Percentiles rank a stretch among this genome's conserved stretches.
These are phyloP conservation scores for Brasenia schreberi DNA, from an alignment of 164 flowering plant genomes.

Conservation along the genomic window DNA sequence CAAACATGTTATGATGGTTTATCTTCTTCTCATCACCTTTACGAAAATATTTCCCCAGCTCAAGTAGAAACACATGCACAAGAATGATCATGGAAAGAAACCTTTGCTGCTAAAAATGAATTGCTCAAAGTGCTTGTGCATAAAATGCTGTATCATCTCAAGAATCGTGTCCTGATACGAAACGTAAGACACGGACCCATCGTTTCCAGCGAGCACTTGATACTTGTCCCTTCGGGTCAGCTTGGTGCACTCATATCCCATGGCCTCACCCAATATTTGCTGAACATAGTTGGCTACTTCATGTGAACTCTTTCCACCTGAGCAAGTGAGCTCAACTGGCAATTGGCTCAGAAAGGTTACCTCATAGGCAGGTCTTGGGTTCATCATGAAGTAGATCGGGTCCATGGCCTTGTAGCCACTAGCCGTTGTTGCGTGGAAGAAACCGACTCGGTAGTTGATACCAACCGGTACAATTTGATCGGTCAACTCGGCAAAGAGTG, in stretches of 20 bases:
- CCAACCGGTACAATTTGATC: slow-evolving; percentile 92
- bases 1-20: too few relatives aligned
- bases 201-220: slow-evolving; percentile 78
- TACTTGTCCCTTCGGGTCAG: slow-evolving; percentile 92
- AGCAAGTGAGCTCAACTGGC: slow-evolving; percentile 84
- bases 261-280: slow-evolving; percentile 62
- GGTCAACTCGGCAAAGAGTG: slow-evolving; percentile 82
- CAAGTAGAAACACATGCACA: too few relatives aligned
- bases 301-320: slow-evolving; percentile 71
- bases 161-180: neutral
- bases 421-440: slow-evolving; percentile 95
- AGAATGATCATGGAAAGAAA: too few relatives aligned
- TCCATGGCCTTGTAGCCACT: slow-evolving; percentile 87
- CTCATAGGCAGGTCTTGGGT: slow-evolving; percentile 82
- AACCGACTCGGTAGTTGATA: slow-evolving; percentile 79
- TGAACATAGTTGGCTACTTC: slow-evolving; percentile 93
- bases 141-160: neutral
- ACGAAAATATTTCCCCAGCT: too few relatives aligned
- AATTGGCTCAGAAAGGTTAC: slow-evolving; percentile 85
- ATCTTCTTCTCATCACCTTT: too few relatives aligned
- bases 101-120: too few relatives aligned
- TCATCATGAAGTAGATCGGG: slow-evolving; percentile 92
- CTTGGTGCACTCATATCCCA: slow-evolving; percentile 93
- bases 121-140: too few relatives aligned
- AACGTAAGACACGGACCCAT: slow-evolving; percentile 37